Evolutionary conservation across 768 basidiomycete species (phyloP).

Genomic region (Pisolithus tinctorius): DNA sequence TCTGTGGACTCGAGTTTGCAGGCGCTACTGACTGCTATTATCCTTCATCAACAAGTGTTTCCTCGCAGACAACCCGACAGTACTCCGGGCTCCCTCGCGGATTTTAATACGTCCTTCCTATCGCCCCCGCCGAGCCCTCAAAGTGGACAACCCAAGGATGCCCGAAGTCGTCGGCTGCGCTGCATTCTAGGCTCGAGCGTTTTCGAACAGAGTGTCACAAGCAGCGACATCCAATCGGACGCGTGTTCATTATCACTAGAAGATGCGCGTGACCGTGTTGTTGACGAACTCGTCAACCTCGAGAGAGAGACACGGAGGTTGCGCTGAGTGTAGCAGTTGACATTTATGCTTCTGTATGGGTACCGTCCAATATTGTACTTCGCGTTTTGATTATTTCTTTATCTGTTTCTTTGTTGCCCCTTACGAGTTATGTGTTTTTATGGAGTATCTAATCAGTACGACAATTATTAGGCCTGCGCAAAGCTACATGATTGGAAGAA

Average conservation of each 20-base stretch:
- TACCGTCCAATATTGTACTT: too few relatives aligned
- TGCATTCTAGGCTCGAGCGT: slow-evolving; percentile 48
- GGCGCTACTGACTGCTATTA: slow-evolving; percentile 50
- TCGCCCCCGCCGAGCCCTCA: slow-evolving; percentile 56
- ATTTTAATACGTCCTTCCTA: slow-evolving; percentile 34
- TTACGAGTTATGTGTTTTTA: too few relatives aligned
- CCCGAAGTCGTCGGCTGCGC: slow-evolving; percentile 39
- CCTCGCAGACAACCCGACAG: slow-evolving; percentile 17
- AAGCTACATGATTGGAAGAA: too few relatives aligned
- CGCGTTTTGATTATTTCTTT: too few relatives aligned
- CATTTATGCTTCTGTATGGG: not conserved
- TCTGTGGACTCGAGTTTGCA: slow-evolving; percentile 40
- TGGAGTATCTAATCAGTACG: too few relatives aligned
- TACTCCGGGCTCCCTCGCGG: not conserved
- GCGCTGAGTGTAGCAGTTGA: slow-evolving; percentile 2
- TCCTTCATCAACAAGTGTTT: slow-evolving; percentile 60
- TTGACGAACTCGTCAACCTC: slow-evolving; percentile 55
- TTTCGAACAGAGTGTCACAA: slow-evolving; percentile 28
- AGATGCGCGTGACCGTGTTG: slow-evolving; percentile 70
- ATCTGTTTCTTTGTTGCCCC: too few relatives aligned
- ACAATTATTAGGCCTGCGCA: too few relatives aligned
- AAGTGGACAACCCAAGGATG: slow-evolving; percentile 22
- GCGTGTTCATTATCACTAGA: slow-evolving; percentile 41
- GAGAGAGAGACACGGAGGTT: slow-evolving; percentile 22
- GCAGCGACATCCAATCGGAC: slow-evolving; percentile 7